phyloP scores from a whole-genome alignment of 371 early-diverging fungal genomes.

The Mucor mucedo region DNA sequence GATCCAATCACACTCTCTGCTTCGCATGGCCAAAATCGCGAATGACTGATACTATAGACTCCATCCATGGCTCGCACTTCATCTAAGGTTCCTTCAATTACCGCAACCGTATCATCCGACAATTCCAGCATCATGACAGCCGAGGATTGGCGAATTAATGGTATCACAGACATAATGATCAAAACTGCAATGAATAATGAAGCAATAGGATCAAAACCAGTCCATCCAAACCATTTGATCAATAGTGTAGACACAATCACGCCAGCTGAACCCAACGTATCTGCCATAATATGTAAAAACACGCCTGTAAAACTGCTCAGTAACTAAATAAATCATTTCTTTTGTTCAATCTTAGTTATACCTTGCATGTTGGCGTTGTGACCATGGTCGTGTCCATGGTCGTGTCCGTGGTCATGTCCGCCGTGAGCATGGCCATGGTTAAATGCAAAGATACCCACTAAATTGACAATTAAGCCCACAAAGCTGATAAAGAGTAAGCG shows the following conservation, averaged over 20 bases:
- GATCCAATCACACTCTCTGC: conserved; percentile 64
- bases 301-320: conserved; percentile 63
- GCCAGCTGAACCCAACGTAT: conserved; percentile 94
- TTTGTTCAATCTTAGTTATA: conserved; percentile 8
- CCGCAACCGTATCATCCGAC: conserved; percentile 51
- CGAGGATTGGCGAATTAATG: conserved; percentile 78
- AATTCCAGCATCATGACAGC: conserved; percentile 64
- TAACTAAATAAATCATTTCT: no score
- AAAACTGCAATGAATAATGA: conserved; percentile 90
- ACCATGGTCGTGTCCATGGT: conserved; percentile 43
- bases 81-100: conserved; percentile 58
- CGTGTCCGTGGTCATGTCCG: conserved; percentile 63
- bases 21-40: conserved; percentile 70
- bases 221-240: conserved; percentile 91
- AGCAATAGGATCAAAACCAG: conserved; percentile 94
- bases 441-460: conserved; percentile 92
- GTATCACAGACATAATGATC: conserved; percentile 85
- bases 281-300: conserved; percentile 94
- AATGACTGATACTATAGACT: conserved; percentile 48
- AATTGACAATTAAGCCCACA: conserved; percentile 89
- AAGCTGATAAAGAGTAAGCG: conserved; percentile 85
- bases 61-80: conserved; percentile 57
- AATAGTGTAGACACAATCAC: conserved; percentile 93
- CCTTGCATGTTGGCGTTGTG: conserved; percentile 81
- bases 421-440: conserved; percentile 83